phyloP scores from a whole-genome alignment of 2,329 filamentous ascomycete species.

The Plectosphaerella cucumerina region DNA sequence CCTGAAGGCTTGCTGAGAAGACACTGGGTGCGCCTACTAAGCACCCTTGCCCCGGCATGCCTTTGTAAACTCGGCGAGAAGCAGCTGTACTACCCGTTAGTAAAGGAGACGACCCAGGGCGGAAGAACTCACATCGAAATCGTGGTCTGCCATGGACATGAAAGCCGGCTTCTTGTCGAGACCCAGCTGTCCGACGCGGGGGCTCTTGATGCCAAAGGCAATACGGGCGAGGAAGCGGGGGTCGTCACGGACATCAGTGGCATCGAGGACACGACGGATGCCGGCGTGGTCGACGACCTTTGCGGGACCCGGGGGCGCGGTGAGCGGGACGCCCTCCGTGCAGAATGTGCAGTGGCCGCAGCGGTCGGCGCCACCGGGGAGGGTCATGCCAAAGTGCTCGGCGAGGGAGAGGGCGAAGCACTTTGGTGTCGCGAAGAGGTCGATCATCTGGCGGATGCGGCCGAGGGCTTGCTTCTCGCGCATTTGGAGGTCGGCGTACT shows the following conservation, averaged over 20 bases:
- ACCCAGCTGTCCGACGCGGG: slow-evolving; percentile 44
- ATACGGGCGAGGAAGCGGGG: slow-evolving; percentile 54
- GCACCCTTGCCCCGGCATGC: slow-evolving; percentile 12
- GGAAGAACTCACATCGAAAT: slow-evolving; percentile 39
- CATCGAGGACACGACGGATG: slow-evolving; percentile 38
- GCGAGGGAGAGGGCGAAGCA: slow-evolving; percentile 52
- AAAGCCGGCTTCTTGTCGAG: slow-evolving; percentile 41
- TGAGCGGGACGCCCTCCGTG: slow-evolving; percentile 28
- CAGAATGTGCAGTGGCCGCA: slow-evolving; percentile 56
- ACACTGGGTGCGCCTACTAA: no score
- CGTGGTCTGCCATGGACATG: slow-evolving; percentile 49
- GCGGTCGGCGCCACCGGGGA: slow-evolving; percentile 34
- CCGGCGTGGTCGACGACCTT: slow-evolving; percentile 31
- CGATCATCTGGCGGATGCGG: slow-evolving; percentile 44
- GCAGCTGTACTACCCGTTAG: slow-evolving; percentile 13
- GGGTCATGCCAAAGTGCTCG: slow-evolving; percentile 51
- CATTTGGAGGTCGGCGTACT: slow-evolving; percentile 41
- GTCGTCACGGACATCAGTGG: slow-evolving; percentile 44
- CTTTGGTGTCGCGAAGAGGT: slow-evolving; percentile 45
- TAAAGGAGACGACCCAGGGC: neutral
- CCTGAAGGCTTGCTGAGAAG: no score
- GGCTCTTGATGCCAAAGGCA: slow-evolving; percentile 60
- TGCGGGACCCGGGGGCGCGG: slow-evolving; percentile 31
- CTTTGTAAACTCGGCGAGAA: slow-evolving; percentile 22
- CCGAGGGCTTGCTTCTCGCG: slow-evolving; percentile 50